Evolutionary conservation across 768 basidiomycete species (phyloP).

Genomic region (Termitomyces sp.): DNA sequence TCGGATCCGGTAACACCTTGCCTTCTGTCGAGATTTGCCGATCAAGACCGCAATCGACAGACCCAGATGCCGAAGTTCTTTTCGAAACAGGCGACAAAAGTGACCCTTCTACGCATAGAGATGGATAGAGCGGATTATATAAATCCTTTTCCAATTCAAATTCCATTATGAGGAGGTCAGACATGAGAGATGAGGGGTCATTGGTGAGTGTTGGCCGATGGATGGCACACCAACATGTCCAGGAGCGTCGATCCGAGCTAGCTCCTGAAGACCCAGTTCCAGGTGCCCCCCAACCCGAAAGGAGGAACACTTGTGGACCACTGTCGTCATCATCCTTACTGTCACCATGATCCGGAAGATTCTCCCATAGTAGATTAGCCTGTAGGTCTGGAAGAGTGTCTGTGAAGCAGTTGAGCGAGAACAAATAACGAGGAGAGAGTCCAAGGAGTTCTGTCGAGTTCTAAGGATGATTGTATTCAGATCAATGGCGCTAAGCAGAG

Average conservation of each 20-base stretch:
- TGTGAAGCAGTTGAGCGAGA: slow-evolving; percentile 71
- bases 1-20: neutral
- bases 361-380: slow-evolving; percentile 69
- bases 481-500: neutral
- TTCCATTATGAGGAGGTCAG: slow-evolving; percentile 63
- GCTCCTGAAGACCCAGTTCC: slow-evolving; percentile 37
- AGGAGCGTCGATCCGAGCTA: slow-evolving; percentile 39
- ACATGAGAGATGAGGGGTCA: slow-evolving; percentile 7
- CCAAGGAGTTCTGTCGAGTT: slow-evolving; percentile 77
- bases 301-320: slow-evolving; percentile 62
- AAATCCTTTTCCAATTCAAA: slow-evolving; percentile 75
- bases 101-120: slow-evolving; percentile 14
- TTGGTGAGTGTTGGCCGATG: slow-evolving; percentile 46
- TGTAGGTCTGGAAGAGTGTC: slow-evolving; percentile 66
- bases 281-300: slow-evolving; percentile 71
- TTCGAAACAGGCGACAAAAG: neutral
- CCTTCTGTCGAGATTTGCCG: neutral
- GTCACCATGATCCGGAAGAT: slow-evolving; percentile 65
- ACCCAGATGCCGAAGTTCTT: neutral
- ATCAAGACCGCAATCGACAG: neutral
- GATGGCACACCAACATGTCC: slow-evolving; percentile 71
- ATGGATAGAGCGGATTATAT: slow-evolving; percentile 69
- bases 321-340: slow-evolving; percentile 41
- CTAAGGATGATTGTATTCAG: slow-evolving; percentile 32
- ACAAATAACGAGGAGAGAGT: slow-evolving; percentile 67